Evolutionary conservation across 805 yeast species (phyloP).

Genomic region (Candida krabiensis): DNA sequence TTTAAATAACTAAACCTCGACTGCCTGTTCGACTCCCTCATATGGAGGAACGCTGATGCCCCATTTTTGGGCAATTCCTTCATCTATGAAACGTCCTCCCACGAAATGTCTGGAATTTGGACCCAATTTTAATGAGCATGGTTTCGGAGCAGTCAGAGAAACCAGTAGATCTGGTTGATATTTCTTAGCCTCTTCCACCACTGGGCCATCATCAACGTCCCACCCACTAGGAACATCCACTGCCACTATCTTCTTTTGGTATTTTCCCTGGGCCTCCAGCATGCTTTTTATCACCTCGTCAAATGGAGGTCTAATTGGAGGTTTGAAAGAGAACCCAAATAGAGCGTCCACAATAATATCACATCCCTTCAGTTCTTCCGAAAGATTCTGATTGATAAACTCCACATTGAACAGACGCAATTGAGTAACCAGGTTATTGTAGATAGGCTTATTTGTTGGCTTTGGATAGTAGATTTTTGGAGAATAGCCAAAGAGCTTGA

Average conservation of each 20-base stretch:
- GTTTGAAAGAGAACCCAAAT: constrained; percentile 91
- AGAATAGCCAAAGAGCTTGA: constrained; percentile 72
- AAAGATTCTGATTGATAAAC: constrained; percentile 41
- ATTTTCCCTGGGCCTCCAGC: constrained; percentile 25
- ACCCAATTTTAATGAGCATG: constrained; percentile 60
- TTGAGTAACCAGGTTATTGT: constrained; percentile 62
- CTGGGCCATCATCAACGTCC: constrained; percentile 91
- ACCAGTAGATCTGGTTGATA: constrained; percentile 66
- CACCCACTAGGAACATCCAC: constrained; percentile 96
- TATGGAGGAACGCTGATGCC: constrained; percentile 66
- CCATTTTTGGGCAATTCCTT: constrained; percentile 66
- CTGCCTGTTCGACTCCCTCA: constrained; percentile 56
- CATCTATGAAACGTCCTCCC: constrained; percentile 86
- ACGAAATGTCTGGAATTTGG: constrained; percentile 61
- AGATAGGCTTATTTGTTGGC: constrained; percentile 55
- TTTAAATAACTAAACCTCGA: constrained; percentile 26
- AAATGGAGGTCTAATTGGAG: constrained; percentile 84
- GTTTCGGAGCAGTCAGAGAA: constrained; percentile 92
- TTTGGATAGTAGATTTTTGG: constrained; percentile 85
- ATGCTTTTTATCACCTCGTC: constrained; percentile 46
- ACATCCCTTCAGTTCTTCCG: constrained; percentile 32
- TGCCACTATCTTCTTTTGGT: constrained; percentile 59
- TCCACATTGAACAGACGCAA: constrained; percentile 62
- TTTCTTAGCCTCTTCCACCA: constrained; percentile 31
- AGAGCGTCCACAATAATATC: constrained; percentile 72